Conservation (phyloP, 305 asterid species). For the Ilex paraguariensis region DNA sequence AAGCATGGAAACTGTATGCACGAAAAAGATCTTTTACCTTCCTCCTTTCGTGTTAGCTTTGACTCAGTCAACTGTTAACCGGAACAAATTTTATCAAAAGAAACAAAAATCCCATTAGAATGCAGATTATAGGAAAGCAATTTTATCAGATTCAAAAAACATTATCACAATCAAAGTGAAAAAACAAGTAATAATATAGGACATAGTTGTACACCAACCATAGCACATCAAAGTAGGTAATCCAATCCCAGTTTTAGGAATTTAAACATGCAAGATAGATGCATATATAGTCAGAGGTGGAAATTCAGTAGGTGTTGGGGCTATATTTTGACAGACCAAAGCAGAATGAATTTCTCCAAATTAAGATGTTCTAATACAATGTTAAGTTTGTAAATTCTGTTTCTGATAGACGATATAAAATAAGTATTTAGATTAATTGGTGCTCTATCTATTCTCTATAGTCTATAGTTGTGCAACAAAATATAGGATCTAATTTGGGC, state of each 20-base stretch:
- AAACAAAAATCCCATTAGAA: background rate
- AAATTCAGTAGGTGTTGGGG: background rate
- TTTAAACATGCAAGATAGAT: background rate
- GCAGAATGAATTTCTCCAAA: no score
- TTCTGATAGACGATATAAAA: no score
- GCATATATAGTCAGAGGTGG: background rate
- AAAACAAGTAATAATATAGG: background rate
- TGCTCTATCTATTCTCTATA: no score
- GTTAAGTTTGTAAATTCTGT: no score
- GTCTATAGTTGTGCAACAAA: no score
- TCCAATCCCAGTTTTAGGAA: background rate
- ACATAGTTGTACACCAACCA: background rate
- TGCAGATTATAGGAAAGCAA: background rate
- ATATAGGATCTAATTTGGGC: background rate
- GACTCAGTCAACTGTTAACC: slow-evolving; percentile 55
- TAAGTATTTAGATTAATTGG: no score
- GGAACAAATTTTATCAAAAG: slow-evolving; percentile 7
- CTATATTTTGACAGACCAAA: no score
- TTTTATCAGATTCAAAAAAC: slow-evolving; percentile 1
- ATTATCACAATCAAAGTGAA: no score
- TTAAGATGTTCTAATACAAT: no score
- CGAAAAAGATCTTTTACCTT: slow-evolving; percentile 44
- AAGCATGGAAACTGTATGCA: background rate
- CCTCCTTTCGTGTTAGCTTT: slow-evolving; percentile 63
- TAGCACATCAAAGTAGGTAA: background rate